Evolutionary conservation across 805 yeast species (phyloP).

Genomic region (Wickerhamiella parazyma): DNA sequence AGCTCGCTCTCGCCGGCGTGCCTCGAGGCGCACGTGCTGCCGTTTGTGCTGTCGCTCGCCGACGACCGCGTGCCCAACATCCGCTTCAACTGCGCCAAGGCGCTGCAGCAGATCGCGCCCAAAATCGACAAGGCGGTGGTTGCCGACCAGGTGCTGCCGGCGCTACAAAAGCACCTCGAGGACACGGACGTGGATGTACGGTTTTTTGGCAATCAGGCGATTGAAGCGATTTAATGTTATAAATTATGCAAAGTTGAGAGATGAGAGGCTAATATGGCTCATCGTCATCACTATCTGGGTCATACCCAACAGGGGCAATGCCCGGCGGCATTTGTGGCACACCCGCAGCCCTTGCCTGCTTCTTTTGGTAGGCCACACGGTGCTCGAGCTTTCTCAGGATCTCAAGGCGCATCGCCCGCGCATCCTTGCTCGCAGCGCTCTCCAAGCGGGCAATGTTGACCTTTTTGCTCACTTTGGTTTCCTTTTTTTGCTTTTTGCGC

Average conservation of each 20-base stretch:
- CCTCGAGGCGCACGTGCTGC: slow-evolving; percentile 53
- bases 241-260: neutral
- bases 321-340: slow-evolving; percentile 20
- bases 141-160: slow-evolving; percentile 42
- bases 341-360: slow-evolving; percentile 8
- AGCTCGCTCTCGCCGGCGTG: slow-evolving; percentile 52
- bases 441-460: slow-evolving; percentile 2
- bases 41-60: slow-evolving; percentile 60
- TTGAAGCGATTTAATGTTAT: slow-evolving; percentile 31
- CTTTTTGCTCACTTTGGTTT: neutral
- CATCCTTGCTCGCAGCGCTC: neutral
- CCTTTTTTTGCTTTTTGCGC: neutral
- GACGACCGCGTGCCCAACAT: slow-evolving; percentile 87
- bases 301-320: slow-evolving; percentile 21
- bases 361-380: slow-evolving; percentile 14
- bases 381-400: slow-evolving; percentile 13
- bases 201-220: slow-evolving; percentile 62
- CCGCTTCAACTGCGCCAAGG: slow-evolving; percentile 86
- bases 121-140: slow-evolving; percentile 32
- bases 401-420: slow-evolving; percentile 11
- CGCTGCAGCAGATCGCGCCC: slow-evolving; percentile 49
- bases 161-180: slow-evolving; percentile 45
- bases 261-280: slow-evolving; percentile 17
- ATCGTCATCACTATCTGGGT: slow-evolving; percentile 18
- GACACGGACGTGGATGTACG: slow-evolving; percentile 86